Base-by-base conservation (phyloP, 495 filamentous ascomycete genomes). In the Pseudomonodictys pantanalensis region DNA sequence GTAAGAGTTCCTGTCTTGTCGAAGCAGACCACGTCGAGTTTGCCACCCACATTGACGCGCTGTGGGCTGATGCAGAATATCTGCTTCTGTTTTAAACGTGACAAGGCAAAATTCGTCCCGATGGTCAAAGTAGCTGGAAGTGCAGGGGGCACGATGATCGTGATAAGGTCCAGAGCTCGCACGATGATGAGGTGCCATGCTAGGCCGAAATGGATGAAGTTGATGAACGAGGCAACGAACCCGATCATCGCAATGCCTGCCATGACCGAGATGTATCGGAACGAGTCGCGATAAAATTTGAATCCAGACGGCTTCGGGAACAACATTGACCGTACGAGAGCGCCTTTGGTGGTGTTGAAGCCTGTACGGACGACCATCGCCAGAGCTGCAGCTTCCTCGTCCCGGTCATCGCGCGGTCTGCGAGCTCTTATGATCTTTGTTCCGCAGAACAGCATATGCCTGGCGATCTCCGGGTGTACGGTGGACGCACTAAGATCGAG, bases 41-140 rank as follows among this genome's bases (percentile, higher is more conserved):
- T 97, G 5, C 95, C 95, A 15, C 89, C 92, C 24, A 99, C 89
- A 67, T 97, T 97, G 38, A 99, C 92, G 60, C 86, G 83, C 68
- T 99, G 95, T 1, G 95, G 95, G 64, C 91, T 97, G 59, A 97
- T 99, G 70, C 95, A 99, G 65, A 95, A 99, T 42, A 99, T 97
- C 24, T 88, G 78, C 66, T 93, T 90, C 57, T 83, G 80, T 73
- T 88, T 96, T 23, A 99, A 78, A 20, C 95, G 83, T 4, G 85
- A 85, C 17, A 97, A 78, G 9, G 95, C 95, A 72, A 97, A 99
- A 71, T 91, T 97, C 5, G 90, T 96, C 32, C 95, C 95, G 64
- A 99, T 97, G 6, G 89, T 93, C 52, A 99, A 78, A 5, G 95
- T 99, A 29, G 95, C 95, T 7, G 95, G 95, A n/a, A 99, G 75